phyloP scores from a whole-genome alignment of 192 early-diverging fungal species.

The Gonapodya sp. region DNA sequence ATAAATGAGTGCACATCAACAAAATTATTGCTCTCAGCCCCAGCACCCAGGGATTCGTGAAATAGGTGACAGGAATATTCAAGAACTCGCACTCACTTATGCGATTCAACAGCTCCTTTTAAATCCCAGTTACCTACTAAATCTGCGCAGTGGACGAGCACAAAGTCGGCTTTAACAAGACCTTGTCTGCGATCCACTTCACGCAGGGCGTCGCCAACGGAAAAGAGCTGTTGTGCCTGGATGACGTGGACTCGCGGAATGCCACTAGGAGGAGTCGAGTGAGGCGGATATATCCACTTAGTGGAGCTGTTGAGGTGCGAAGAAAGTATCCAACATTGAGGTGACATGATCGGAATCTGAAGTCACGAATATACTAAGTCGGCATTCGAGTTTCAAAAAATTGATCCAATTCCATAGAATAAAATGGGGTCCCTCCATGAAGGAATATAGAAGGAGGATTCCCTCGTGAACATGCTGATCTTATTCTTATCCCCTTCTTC shows the following conservation, averaged over 20 bases:
- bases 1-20: too few species aligned
- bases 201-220: constrained; percentile 86
- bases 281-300: constrained; percentile 50
- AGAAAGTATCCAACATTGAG: too few species aligned
- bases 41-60: too few species aligned
- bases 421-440: too few species aligned
- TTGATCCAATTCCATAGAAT: too few species aligned
- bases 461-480: too few species aligned
- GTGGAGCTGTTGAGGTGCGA: constrained; percentile 45
- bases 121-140: constrained; percentile 85
- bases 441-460: too few species aligned
- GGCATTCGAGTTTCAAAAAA: too few species aligned
- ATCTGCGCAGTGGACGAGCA: constrained; percentile 73
- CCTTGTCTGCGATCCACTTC: constrained; percentile 69
- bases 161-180: constrained; percentile 77
- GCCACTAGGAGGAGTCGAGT: constrained; percentile 40
- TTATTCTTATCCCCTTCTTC: neutral
- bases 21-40: too few species aligned
- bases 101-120: constrained; percentile 62
- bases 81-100: constrained; percentile 32
- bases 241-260: constrained; percentile 45
- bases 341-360: too few species aligned
- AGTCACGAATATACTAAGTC: too few species aligned
- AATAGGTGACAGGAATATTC: too few species aligned
- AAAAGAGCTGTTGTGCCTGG: constrained; percentile 58